phyloP scores from a whole-genome alignment of 306 rosid genomes.

The Quercus variabilis region DNA sequence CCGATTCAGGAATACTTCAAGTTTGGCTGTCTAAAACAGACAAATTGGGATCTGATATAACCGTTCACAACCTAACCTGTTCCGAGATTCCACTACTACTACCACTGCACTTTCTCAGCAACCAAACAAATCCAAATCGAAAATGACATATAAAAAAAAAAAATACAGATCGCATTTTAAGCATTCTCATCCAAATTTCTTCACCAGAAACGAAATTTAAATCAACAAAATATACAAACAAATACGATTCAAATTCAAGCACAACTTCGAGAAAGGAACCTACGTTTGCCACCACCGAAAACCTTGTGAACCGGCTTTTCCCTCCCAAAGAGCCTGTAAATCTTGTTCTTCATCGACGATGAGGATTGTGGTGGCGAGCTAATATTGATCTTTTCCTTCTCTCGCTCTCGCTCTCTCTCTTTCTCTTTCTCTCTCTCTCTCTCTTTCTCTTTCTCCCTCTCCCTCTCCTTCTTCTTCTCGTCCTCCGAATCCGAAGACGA shows the following conservation, averaged over 20 bases:
- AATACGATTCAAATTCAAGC: background rate
- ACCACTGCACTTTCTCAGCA: background rate
- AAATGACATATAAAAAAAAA: background rate
- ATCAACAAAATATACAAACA: background rate
- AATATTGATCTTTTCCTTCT: conserved; percentile 6
- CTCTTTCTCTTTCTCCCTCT: no score
- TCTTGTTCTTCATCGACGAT: conserved; percentile 46
- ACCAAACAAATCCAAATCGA: background rate
- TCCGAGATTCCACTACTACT: background rate
- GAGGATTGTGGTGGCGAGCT: conserved; percentile 9
- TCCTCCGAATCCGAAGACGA: conserved; percentile 67
- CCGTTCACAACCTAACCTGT: no score
- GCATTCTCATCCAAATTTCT: background rate
- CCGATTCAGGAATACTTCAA: background rate
- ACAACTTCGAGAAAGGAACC: conserved; percentile 1
- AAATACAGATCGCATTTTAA: background rate
- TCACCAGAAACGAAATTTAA: background rate
- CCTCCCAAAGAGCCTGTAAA: conserved; percentile 81
- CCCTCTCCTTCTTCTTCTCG: conserved; percentile 29
- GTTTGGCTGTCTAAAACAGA: background rate
- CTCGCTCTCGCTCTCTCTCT: conserved; percentile 33
- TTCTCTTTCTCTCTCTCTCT: conserved; percentile 33
- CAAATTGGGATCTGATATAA: background rate
- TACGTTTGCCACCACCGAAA: conserved; percentile 95
- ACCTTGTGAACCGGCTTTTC: conserved; percentile 77